Conservation (phyloP, 768 basidiomycete species). For the Boletus coccyginus region DNA sequence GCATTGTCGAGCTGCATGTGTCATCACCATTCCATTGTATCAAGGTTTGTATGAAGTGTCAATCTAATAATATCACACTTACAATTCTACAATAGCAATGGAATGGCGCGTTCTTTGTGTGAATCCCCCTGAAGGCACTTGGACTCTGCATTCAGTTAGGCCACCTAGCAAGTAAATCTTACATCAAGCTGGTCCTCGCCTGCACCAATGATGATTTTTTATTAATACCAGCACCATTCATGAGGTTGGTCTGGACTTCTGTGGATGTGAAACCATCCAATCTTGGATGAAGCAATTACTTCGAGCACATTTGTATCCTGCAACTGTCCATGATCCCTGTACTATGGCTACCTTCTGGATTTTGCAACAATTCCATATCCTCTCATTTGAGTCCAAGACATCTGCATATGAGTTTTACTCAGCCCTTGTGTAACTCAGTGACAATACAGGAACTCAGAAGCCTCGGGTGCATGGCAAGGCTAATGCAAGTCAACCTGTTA, state of each 20-base stretch:
- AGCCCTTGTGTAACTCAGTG: constrained; percentile 8
- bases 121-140: constrained; percentile 13
- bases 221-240: constrained; percentile 22
- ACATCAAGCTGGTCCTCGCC: constrained; percentile 6
- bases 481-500: no score
- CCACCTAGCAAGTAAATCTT: constrained; percentile 10
- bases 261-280: constrained; percentile 26
- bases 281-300: constrained; percentile 35
- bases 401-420: constrained; percentile 34
- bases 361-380: constrained; percentile 32
- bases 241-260: constrained; percentile 28
- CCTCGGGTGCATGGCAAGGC: neutral
- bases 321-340: constrained; percentile 25
- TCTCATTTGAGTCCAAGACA: constrained; percentile 32
- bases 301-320: constrained; percentile 28
- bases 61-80: neutral
- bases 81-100: constrained; percentile 6
- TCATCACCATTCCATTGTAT: constrained; percentile 15
- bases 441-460: neutral
- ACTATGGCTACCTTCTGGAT: constrained; percentile 31
- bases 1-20: constrained; percentile 7
- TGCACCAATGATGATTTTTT: constrained; percentile 21
- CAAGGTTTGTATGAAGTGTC: neutral
- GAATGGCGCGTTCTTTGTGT: constrained; percentile 16
- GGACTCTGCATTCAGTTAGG: constrained; percentile 27